Evolutionary conservation across 2,329 filamentous ascomycete species (phyloP).

Genomic region (Ceratocystis smalleyi): DNA sequence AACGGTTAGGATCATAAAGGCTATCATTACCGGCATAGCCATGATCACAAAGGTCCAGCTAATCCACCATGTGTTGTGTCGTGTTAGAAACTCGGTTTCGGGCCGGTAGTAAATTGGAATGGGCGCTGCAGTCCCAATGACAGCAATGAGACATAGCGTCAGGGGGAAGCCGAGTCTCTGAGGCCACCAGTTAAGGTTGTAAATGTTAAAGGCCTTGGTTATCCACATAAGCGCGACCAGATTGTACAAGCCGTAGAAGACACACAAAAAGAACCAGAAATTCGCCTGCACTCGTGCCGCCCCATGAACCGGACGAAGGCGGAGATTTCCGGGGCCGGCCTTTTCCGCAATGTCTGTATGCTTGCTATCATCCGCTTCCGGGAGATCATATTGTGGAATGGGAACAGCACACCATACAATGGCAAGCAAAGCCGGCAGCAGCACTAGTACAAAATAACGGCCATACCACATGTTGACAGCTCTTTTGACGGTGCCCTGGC

Average conservation of each 20-base stretch:
- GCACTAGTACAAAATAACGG: constrained; percentile 43
- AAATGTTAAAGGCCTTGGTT: constrained; percentile 56
- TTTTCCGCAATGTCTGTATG: constrained; percentile 12
- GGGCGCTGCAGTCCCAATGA: constrained; percentile 42
- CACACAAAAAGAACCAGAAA: constrained; percentile 57
- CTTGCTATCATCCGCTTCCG: constrained; percentile 25
- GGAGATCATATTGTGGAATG: constrained; percentile 46
- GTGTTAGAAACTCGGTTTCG: constrained; percentile 36
- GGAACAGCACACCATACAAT: constrained; percentile 49
- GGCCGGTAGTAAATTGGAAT: constrained; percentile 44
- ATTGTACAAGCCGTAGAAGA: constrained; percentile 57
- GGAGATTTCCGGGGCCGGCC: constrained; percentile 20
- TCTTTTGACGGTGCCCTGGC: constrained; percentile 40
- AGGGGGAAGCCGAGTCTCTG: constrained; percentile 46
- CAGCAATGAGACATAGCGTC: constrained; percentile 46
- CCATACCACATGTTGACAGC: constrained; percentile 49
- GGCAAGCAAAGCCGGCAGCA: constrained; percentile 46
- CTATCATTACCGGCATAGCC: constrained; percentile 51
- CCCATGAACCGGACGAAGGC: constrained; percentile 41
- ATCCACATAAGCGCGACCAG: constrained; percentile 53
- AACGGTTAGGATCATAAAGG: constrained; percentile 46
- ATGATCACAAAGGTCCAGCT: constrained; percentile 55
- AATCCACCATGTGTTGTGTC: constrained; percentile 53
- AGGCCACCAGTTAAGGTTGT: constrained; percentile 58
- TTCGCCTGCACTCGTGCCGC: constrained; percentile 47